Conservation (phyloP, 106 monocot species). For the Dendrobium huoshanense region DNA sequence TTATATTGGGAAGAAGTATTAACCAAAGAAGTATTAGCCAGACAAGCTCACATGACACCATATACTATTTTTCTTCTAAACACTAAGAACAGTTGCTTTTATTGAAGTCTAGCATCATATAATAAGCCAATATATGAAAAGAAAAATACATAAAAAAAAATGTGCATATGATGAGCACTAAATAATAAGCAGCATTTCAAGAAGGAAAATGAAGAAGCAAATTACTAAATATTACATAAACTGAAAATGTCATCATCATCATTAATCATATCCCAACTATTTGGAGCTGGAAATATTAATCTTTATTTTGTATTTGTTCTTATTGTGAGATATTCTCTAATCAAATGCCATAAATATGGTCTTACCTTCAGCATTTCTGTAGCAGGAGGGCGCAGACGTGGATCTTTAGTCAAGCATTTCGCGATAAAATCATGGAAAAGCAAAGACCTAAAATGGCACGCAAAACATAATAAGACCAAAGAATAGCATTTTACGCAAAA, state of each 20-base stretch:
- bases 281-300: too few relatives aligned
- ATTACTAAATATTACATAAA: not conserved
- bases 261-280: too few relatives aligned
- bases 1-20: too few relatives aligned
- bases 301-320: not conserved
- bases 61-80: not conserved
- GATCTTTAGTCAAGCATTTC: constrained; percentile 97
- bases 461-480: constrained; percentile 1
- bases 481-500: not conserved
- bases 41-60: not conserved
- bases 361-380: constrained; percentile 92
- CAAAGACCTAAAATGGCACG: constrained; percentile 56
- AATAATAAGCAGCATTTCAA: not conserved
- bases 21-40: too few relatives aligned
- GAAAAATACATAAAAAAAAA: not conserved
- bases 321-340: not conserved
- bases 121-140: not conserved
- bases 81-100: not conserved
- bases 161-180: not conserved
- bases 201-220: not conserved
- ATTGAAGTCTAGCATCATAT: not conserved
- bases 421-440: constrained; percentile 99
- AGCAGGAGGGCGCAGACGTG: constrained; percentile 79
- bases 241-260: not conserved
- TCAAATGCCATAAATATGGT: not conserved